Base-by-base conservation (phyloP, 805 yeast genomes). In the Starmerella etchellsii region DNA sequence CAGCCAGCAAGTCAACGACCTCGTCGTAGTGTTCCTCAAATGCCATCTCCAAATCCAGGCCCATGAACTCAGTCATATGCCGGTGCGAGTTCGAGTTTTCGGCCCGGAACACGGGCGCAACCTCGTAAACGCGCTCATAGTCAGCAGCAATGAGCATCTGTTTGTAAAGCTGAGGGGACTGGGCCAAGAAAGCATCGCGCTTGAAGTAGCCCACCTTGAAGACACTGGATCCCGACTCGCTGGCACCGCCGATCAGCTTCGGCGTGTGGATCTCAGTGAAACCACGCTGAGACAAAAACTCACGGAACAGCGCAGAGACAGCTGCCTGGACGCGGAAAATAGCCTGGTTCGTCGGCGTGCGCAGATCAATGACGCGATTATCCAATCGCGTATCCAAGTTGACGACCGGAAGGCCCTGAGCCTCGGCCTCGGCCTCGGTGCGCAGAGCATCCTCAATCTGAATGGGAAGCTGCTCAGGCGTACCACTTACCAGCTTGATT, bases 1-100 rank as follows among this genome's bases (percentile, higher is more conserved):
- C 87, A 41, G 68, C 66, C 52, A 76, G 62, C 9, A 69, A 55
- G 49, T 75, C 78, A 39, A 76, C 53, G 34, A 78, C 93, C 68
- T 91, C 99, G 59, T 91, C 93, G 63, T 91, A 91, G 67, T 91
- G 96, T 67, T 87, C 95, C 68, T 91, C 97, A 59, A 91, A 81
- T 10, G 95, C 82, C 94, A 91, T 85, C 67, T 91, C 99, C 66
- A 91, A 66, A 70, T 91, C 99, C 55, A 93, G 76, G 44, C 99
- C 99, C 47, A 81, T 81, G 63, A 91, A 91, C 66, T 91, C 99
- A 42, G 99, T 91, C 94, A 91, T 79, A 66, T 91, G 99, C 68
- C 99, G 87, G 65, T 91, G 97, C 18, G 98, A 88, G 70, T 91
- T 87, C 47, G 97, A 88, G 71, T 91, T 88, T 65, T 91, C 99